Conservation (phyloP, 257 asterid species). For the Ehretia macrophylla region DNA sequence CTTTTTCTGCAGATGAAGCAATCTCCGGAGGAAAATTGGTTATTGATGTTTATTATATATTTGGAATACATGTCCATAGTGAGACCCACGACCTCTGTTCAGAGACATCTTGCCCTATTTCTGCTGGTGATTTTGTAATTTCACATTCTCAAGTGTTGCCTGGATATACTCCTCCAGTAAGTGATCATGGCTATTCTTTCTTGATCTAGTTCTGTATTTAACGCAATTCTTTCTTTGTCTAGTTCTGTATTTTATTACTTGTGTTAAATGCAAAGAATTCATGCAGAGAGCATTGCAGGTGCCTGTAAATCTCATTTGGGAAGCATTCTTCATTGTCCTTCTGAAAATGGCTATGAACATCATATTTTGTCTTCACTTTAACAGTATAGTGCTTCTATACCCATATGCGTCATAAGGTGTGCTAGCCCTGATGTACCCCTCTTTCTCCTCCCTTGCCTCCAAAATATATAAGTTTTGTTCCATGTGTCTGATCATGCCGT, state of each 20-base stretch:
- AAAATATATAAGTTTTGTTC: no score
- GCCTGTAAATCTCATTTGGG: no score
- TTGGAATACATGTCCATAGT: conserved; percentile 38
- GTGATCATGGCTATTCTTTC: conserved; percentile 17
- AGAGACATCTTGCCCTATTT: conserved; percentile 76
- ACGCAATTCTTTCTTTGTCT: not conserved
- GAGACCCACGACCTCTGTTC: conserved; percentile 64
- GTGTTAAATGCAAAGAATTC: not conserved
- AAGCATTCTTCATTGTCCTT: no score
- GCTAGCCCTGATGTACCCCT: no score
- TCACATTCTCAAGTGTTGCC: conserved; percentile 77
- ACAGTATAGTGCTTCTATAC: no score
- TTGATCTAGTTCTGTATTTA: not conserved
- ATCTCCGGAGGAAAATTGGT: conserved; percentile 63
- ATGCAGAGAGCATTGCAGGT: no score
- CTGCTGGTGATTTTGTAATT: conserved; percentile 63
- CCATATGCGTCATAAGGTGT: no score
- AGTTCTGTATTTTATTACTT: not conserved
- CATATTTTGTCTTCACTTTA: no score
- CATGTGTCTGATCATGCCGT: no score
- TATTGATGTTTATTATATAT: conserved; percentile 50
- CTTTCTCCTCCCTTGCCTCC: no score
- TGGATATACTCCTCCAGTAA: conserved; percentile 76
- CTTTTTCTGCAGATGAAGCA: conserved; percentile 41
- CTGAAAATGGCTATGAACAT: no score